phyloP scores from a whole-genome alignment of 2,329 filamentous ascomycete genomes.

The Fusarium agapanthi region DNA sequence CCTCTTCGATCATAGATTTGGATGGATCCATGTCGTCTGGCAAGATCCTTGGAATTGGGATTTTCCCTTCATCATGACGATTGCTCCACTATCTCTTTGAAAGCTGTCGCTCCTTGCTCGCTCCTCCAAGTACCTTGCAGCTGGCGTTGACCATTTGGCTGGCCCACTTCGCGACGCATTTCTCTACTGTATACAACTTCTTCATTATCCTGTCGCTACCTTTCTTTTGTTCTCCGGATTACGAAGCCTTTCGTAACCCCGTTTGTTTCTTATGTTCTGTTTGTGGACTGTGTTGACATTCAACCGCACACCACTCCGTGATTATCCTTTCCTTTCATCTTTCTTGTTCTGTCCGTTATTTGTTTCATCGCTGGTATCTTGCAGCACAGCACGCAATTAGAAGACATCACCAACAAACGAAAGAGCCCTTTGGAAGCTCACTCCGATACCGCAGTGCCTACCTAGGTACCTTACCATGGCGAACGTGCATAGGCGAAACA shows the following conservation, averaged over 20 bases:
- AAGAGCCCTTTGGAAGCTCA: conserved; percentile 13
- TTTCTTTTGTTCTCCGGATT: conserved; percentile 11
- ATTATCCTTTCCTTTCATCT: neutral
- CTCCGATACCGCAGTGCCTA: neutral
- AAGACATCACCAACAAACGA: conserved; percentile 19
- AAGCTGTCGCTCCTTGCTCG: neutral
- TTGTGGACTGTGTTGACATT: conserved; percentile 18
- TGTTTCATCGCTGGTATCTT: conserved; percentile 5
- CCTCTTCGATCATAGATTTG: conserved; percentile 4
- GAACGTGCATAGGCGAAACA: conserved; percentile 58
- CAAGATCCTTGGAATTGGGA: conserved; percentile 38
- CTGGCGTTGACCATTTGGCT: conserved; percentile 19
- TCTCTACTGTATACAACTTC: neutral
- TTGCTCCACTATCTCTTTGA: conserved; percentile 2
- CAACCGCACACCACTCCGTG: neutral
- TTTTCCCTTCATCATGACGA: conserved; percentile 36
- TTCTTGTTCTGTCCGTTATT: neutral
- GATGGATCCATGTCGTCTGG: neutral
- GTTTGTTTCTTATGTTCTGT: conserved; percentile 7
- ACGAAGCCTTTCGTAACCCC: conserved; percentile 5
- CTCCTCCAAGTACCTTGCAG: neutral
- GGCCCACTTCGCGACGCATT: conserved; percentile 18
- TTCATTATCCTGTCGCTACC: conserved; percentile 15
- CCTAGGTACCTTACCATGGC: conserved; percentile 30
- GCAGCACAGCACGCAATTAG: neutral